A percentile compares a stretch with the other conserved stretches of the same genome.
These are phyloP conservation scores for Rubia occidens DNA, from an alignment of 305 asterid genomes.

Conservation along the genomic window DNA sequence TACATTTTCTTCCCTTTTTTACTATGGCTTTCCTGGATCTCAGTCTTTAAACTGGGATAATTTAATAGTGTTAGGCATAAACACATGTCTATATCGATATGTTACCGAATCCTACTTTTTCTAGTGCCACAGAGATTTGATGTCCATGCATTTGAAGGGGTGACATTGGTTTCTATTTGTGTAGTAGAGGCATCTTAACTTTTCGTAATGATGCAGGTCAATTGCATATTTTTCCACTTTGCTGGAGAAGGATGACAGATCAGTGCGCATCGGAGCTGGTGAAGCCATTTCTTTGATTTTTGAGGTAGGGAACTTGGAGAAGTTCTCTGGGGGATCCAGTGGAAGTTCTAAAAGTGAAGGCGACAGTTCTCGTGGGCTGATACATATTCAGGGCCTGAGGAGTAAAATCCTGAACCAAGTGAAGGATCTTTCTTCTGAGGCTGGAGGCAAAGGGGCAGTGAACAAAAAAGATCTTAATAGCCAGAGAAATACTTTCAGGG, in stretches of 20 bases:
- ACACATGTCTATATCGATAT: not conserved
- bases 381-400: constrained; percentile 57
- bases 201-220: constrained; percentile 47
- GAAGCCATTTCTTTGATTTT: constrained; percentile 86
- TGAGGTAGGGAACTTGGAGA: constrained; percentile 74
- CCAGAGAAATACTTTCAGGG: constrained; percentile 77
- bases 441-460: constrained; percentile 85
- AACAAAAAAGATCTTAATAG: constrained; percentile 75
- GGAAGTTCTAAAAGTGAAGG: constrained; percentile 43
- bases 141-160: not conserved
- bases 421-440: constrained; percentile 64
- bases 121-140: not conserved
- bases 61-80: too few relatives aligned
- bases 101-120: not conserved
- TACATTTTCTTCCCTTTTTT: not conserved
- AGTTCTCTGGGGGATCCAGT: constrained; percentile 47
- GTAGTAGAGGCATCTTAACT: not conserved
- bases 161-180: not conserved
- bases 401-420: constrained; percentile 66
- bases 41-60: not conserved
- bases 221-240: constrained; percentile 52
- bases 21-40: constrained; percentile 12
- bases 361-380: constrained; percentile 40
- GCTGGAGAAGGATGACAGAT: constrained; percentile 83
- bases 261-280: constrained; percentile 81